Base-by-base conservation (phyloP, 306 rosid species). In the Calophaca sinica region DNA sequence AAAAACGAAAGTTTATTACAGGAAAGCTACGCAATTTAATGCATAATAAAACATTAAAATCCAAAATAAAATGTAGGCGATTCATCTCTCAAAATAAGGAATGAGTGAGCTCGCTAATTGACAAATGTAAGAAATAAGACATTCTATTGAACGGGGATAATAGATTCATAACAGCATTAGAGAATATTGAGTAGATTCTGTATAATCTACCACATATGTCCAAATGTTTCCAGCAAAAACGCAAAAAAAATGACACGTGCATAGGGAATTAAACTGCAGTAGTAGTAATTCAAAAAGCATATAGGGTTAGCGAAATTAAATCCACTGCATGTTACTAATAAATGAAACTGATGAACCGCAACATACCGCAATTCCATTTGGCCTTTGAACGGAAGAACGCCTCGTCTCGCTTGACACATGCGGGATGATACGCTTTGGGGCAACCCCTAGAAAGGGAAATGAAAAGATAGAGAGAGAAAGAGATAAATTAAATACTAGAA, bases 281-380 rank as follows among this genome's bases (percentile, higher is more conserved):
- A 20, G 26, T 20, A 20, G 26, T 20, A 20, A 20, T 20, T 53
- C 28, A 12, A 11, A 29, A 48, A 71, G 7, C 62, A 28, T 26
- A 54, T 26, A 35, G 32, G 57, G 54, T 3, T 41, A 7, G 59
- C 38, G 53, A 62, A 67, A 46, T 57, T 33, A 60, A 64, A 26
- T 14, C 51, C 69, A 35, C n/a, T 32, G 68, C 41, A 49, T 41
- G 60, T 15, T 15, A 61, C n/a, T 62, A 39, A 10, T 57, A 55
- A 75, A 36, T 31, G 20, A 62, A n/a, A 3, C 13, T 13, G 68
- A 44, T 14, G 31, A 65, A 32, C 11, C 53, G 7, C 83, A 73
- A 82, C 88, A 15, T 88, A 96, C 99, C 99, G 26, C 99, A 96
- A 81, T 90, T 96, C 99, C 99, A 96, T 80, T 90, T 92, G 50